These are phyloP conservation scores for Tulasnella sp. DNA, from an alignment of 768 basidiomycete species.

Conservation along the genomic window DNA sequence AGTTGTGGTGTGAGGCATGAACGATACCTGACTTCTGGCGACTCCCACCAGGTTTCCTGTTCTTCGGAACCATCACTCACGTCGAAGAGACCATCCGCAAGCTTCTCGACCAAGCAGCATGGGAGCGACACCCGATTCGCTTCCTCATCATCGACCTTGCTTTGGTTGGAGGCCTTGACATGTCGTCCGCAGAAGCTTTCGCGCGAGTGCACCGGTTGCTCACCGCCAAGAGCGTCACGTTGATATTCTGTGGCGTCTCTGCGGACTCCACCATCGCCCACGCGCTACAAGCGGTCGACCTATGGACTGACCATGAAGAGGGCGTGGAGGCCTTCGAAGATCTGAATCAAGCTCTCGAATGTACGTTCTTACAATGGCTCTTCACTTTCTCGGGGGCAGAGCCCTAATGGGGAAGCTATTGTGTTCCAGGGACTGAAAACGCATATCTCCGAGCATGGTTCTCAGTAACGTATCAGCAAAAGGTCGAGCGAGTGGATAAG, in stretches of 20 bases:
- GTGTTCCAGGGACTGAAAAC: constrained; percentile 76
- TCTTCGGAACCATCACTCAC: constrained; percentile 87
- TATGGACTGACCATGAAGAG: constrained; percentile 61
- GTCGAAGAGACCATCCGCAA: constrained; percentile 84
- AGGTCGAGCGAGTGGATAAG: constrained; percentile 55
- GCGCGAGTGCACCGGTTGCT: constrained; percentile 84
- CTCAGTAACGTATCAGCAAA: constrained; percentile 46
- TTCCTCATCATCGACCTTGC: constrained; percentile 88
- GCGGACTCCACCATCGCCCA: constrained; percentile 61
- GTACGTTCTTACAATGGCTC: constrained; percentile 45
- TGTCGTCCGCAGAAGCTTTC: constrained; percentile 93
- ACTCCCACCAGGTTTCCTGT: constrained; percentile 64
- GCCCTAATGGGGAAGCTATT: neutral
- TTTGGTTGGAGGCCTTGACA: constrained; percentile 84
- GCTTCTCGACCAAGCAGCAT: constrained; percentile 65
- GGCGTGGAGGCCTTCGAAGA: constrained; percentile 78
- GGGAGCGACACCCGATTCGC: constrained; percentile 71
- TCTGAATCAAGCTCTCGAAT: constrained; percentile 90
- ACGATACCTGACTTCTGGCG: neutral
- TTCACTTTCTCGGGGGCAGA: neutral
- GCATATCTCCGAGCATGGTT: constrained; percentile 83
- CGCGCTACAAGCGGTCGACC: constrained; percentile 72
- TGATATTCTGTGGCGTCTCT: constrained; percentile 84
- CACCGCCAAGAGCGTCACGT: constrained; percentile 65
- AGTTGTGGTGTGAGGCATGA: neutral